Evolutionary conservation across 2,329 filamentous ascomycete genomes (phyloP).

Genomic region (Hymenoscyphus albidus): DNA sequence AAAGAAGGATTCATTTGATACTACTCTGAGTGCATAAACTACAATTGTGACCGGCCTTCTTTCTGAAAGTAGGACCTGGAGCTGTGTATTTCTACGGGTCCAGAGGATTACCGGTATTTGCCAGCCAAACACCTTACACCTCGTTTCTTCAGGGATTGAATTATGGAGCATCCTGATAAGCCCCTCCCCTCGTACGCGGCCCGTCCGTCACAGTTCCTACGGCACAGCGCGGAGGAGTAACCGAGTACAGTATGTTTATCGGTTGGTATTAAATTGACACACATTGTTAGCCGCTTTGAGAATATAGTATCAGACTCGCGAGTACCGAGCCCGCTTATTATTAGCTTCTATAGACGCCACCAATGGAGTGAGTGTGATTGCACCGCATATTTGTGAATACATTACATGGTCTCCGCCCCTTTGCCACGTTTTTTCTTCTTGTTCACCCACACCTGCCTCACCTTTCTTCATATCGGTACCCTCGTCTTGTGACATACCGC

Average conservation of each 20-base stretch:
- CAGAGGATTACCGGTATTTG: too few relatives aligned
- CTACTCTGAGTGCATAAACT: neutral
- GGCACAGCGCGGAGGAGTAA: too few relatives aligned
- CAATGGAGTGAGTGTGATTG: neutral
- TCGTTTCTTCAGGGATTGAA: neutral
- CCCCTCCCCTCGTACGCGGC: too few relatives aligned
- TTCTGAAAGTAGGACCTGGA: neutral
- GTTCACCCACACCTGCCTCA: neutral
- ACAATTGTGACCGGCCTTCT: neutral
- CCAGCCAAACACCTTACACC: neutral
- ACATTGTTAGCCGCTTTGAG: too few relatives aligned
- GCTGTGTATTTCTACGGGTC: too few relatives aligned
- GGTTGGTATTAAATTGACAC: too few relatives aligned
- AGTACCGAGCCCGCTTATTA: neutral
- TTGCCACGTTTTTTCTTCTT: conserved; percentile 3
- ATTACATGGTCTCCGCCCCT: neutral
- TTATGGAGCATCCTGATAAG: too few relatives aligned
- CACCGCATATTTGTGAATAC: neutral
- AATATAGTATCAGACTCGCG: neutral
- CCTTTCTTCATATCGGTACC: neutral
- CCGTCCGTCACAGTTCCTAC: too few relatives aligned
- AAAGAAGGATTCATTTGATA: neutral
- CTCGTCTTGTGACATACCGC: neutral
- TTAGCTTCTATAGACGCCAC: neutral
- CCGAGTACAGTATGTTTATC: too few relatives aligned